Evolutionary conservation across 495 filamentous ascomycete species (phyloP), one percentile per base, ranked within the genome.

Genomic region (Chaetomium fimeti): DNA sequence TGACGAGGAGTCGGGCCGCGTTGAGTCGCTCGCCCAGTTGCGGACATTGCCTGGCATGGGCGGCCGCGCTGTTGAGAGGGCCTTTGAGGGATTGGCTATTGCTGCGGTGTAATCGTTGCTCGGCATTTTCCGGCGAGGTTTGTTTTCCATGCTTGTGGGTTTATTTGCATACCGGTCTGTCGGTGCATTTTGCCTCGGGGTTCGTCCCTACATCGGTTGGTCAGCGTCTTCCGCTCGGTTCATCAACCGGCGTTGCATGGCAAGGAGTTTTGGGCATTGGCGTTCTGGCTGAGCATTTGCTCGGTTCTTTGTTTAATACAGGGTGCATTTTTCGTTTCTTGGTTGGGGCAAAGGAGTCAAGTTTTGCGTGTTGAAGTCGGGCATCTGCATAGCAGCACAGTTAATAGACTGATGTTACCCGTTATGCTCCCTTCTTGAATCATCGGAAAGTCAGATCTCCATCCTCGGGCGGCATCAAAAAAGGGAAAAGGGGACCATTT

Each of bases 1-100:
- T 3, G 75, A 73, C n/a, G 76, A 76, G 45, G 77, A 76, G n/a
- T 79, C 75, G 8, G 65, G 68, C 12, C 29, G 53, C 22, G 75
- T 89, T 12, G 70, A 65, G 60, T 79, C 75, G 24, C 63, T 89
- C 49, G 77, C 75, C 56, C 78, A 87, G 66, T 63, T 89, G 70
- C 77, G 78, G 25, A 71, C 72, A 57, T 64, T 88, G 48, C 86
- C 85, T 12, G 87, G 87, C 0, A 79, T 89, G 67, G 86, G 87
- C 0, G 79, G 78, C 3, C 79, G 81, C 54, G 82, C 79, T 43
- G 81, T 89, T 47, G 86, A 89, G 74, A 81, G 82, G 43, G 82
- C 82, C 12, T 81, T 76, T 48, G 79, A 81, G 45, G 79, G 79
- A 4, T 51, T 82, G 58, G 54, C 68, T n/a, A 67, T 11, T 25